Conservation (phyloP, 768 basidiomycete species). For the Mrakia blollopis region DNA sequence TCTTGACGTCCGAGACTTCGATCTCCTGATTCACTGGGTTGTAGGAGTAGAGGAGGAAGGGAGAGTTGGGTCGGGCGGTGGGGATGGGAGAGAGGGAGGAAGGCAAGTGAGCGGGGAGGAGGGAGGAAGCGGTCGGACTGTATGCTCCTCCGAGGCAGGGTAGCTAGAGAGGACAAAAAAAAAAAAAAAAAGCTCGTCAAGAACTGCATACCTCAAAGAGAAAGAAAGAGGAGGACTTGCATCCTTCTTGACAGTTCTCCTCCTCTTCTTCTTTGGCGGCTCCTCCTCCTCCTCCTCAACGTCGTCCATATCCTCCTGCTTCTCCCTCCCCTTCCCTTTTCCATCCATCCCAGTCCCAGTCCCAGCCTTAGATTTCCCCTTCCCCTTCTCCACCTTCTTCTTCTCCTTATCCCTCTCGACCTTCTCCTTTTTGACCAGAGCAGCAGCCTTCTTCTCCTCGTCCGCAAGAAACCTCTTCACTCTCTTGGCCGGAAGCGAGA, state of each 20-base stretch:
- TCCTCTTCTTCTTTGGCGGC: too few relatives aligned
- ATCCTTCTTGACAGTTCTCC: too few relatives aligned
- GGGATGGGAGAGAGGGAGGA: not conserved
- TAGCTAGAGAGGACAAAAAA: not conserved
- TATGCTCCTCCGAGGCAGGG: not conserved
- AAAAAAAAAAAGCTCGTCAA: too few relatives aligned
- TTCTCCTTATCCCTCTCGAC: not conserved
- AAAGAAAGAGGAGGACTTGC: too few relatives aligned
- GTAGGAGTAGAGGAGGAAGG: constrained; percentile 3
- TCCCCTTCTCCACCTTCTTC: not conserved
- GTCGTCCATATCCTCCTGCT: not conserved
- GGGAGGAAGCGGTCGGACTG: not conserved
- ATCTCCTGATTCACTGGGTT: not conserved
- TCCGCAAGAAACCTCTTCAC: too few relatives aligned
- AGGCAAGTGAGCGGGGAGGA: not conserved
- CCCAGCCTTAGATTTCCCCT: not conserved
- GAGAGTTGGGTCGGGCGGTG: not conserved
- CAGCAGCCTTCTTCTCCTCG: too few relatives aligned
- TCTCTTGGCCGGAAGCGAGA: too few relatives aligned
- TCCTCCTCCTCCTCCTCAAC: too few relatives aligned
- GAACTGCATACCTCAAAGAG: too few relatives aligned
- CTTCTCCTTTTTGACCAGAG: not conserved
- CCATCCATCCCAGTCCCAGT: not conserved
- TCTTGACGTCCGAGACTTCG: not conserved
- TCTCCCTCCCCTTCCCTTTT: not conserved